Evolutionary conservation across 2,329 filamentous ascomycete genomes (phyloP).

Genomic region (Neodidymelliopsis sp.): DNA sequence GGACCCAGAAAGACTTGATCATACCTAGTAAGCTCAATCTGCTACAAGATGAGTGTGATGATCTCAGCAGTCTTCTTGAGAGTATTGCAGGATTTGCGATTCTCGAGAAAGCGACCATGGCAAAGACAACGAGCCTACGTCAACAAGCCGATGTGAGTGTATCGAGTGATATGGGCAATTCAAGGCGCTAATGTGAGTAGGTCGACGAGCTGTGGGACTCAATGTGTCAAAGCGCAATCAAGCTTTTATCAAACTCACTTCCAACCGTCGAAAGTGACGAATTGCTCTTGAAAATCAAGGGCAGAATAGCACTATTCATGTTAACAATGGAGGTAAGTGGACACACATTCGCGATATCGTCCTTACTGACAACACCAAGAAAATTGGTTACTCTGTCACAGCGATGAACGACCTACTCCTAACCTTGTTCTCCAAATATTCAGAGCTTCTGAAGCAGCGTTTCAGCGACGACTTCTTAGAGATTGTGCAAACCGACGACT

Average conservation of each 20-base stretch:
- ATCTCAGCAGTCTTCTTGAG: constrained; percentile 88
- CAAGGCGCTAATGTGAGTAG: constrained; percentile 52
- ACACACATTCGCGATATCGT: neutral
- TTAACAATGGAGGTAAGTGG: constrained; percentile 89
- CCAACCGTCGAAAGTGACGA: constrained; percentile 86
- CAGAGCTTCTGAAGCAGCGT: constrained; percentile 84
- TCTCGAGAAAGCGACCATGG: constrained; percentile 93
- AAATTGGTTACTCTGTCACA: constrained; percentile 87
- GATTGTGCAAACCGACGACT: constrained; percentile 90
- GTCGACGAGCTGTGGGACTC: constrained; percentile 99
- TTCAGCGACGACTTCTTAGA: constrained; percentile 98
- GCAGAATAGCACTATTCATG: constrained; percentile 90
- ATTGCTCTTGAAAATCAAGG: constrained; percentile 91
- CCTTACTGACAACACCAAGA: constrained; percentile 57
- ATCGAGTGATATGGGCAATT: too few relatives aligned
- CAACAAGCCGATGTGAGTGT: constrained; percentile 76
- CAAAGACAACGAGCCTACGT: constrained; percentile 81
- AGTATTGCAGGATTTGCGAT: constrained; percentile 97
- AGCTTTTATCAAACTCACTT: constrained; percentile 80
- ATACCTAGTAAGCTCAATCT: constrained; percentile 79
- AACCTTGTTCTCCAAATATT: constrained; percentile 92
- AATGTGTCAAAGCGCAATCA: constrained; percentile 89
- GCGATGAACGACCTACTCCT: constrained; percentile 84
- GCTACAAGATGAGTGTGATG: constrained; percentile 80
- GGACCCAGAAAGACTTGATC: constrained; percentile 89